phyloP scores from a whole-genome alignment of 2,329 filamentous ascomycete species.

The Arachnopeziza araneosa region DNA sequence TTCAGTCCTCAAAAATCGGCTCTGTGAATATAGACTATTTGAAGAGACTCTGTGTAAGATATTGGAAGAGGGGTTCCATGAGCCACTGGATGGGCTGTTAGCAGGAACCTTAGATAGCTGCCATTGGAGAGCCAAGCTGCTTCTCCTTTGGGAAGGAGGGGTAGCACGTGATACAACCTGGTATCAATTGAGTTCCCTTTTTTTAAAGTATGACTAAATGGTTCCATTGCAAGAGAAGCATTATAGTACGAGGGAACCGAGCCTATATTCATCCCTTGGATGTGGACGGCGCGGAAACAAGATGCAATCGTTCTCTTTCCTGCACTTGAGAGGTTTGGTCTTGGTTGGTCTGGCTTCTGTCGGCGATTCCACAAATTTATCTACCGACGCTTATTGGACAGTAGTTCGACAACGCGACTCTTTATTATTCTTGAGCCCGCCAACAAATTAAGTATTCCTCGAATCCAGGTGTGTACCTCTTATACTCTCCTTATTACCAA shows the following conservation, averaged over 20 bases:
- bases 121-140: neutral
- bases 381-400: neutral
- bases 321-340: neutral
- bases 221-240: too few species aligned
- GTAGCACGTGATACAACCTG: neutral
- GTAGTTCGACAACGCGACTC: neutral
- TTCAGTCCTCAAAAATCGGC: neutral
- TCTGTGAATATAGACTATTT: neutral
- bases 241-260: too few species aligned
- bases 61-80: too few species aligned
- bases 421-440: neutral
- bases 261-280: too few species aligned
- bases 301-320: neutral
- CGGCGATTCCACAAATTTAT: neutral
- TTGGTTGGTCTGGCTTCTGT: neutral
- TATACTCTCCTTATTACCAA: neutral
- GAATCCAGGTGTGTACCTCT: neutral
- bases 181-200: neutral
- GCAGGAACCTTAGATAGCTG: too few species aligned
- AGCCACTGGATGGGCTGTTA: too few species aligned
- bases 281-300: too few species aligned
- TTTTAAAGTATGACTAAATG: neutral
- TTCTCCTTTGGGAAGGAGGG: neutral
- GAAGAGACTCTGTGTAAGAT: too few species aligned
- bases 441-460: neutral